Evolutionary conservation across 2,329 filamentous ascomycete species (phyloP), one percentile per base, ranked within the genome.

Genomic region (Ceratocystis variospora): DNA sequence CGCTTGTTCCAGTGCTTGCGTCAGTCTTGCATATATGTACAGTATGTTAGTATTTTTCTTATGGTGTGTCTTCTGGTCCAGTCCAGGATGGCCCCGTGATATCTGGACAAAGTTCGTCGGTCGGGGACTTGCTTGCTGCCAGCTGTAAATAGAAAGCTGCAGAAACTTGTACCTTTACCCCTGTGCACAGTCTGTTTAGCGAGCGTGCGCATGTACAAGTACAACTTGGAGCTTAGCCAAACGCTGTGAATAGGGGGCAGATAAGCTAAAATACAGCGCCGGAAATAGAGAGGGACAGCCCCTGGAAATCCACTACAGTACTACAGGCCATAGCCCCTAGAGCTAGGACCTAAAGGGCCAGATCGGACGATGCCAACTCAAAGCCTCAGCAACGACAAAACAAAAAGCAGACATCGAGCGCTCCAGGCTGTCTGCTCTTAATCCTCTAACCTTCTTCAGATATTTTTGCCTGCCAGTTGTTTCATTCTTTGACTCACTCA

Each of bases 111-210:
- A 41, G 37, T 41, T 41, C 37, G 10, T 41, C 37, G 37, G 37
- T 3, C 37, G 37, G 37, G 28, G 37, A 41, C 28, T 37, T 33
- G 55, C 33, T 59, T 59, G 55, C 17, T 53, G 48, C 19, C 48
- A 53, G 48, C 48, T 53, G 48, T 53, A 53, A 53, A 53, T 53
- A 53, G 48, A 53, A 53, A 8, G 19, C 46, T 8, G 19, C 48
- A 3, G 48, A 53, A 59, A 31, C 31, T 59, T 59, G 55, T 59
- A 59, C 28, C 55, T 17, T 15, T 59, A 59, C 55, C 55, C 55
- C 28, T 59, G 55, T 28, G 28, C 55, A 25, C 55, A 37, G 28
- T 37, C 7, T 31, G 12, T 59, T 33, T 59, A 19, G 28, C 55
- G 48, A 53, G 48, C 48, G 19, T 53, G 48, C 22, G 12, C 8